phyloP scores from a whole-genome alignment of 140 eudicot genomes.

The Bidens hawaiensis region DNA sequence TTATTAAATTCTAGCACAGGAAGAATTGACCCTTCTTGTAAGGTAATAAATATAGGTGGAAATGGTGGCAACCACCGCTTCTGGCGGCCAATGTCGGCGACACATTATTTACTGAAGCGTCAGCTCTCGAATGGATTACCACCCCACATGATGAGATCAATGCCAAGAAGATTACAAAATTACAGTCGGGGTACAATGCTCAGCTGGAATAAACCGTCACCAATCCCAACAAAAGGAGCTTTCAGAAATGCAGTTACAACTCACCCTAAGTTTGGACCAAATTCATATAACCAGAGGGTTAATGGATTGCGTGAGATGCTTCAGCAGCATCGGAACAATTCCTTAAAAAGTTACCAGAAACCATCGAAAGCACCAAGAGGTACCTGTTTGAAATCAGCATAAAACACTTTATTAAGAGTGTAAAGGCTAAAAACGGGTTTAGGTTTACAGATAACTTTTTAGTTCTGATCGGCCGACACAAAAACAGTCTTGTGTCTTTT shows the following conservation, averaged over 20 bases:
- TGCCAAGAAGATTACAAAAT: constrained; percentile 7
- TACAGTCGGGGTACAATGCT: constrained; percentile 13
- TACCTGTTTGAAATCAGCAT: constrained; percentile 15
- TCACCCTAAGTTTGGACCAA: constrained; percentile 19
- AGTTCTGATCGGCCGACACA: neutral
- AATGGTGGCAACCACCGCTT: constrained; percentile 5
- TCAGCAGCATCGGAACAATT: constrained; percentile 18
- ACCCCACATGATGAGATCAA: constrained; percentile 1
- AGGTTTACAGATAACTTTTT: neutral
- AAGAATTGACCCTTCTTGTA: constrained; percentile 17
- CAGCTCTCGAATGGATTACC: constrained; percentile 19
- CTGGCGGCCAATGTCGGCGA: constrained; percentile 21
- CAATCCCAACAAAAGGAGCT: constrained; percentile 20
- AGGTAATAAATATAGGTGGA: neutral
- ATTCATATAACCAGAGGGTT: constrained; percentile 24
- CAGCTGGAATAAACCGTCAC: constrained; percentile 23
- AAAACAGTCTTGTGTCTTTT: neutral
- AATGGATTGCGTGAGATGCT: constrained; percentile 13
- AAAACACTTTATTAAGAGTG: neutral
- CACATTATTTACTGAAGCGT: constrained; percentile 29
- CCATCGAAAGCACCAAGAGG: constrained; percentile 38
- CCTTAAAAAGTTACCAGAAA: constrained; percentile 14
- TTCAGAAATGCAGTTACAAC: constrained; percentile 17
- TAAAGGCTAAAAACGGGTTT: neutral
- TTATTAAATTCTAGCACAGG: constrained; percentile 15